These are phyloP conservation scores for Wickerhamomyces sp. DNA, from an alignment of 1,139 yeast genomes.

Conservation along the genomic window DNA sequence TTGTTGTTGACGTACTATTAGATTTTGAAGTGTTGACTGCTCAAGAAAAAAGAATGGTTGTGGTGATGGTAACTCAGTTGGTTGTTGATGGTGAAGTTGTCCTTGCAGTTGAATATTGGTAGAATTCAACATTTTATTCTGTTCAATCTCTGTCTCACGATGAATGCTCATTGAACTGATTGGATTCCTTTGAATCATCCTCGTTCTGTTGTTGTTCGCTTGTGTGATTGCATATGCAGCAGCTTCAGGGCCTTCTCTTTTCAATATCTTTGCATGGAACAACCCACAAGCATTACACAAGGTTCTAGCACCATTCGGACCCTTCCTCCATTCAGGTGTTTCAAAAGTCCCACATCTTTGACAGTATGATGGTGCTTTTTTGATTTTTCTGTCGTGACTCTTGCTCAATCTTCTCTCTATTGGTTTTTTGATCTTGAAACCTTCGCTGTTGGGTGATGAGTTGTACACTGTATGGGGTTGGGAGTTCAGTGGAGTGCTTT, in stretches of 20 bases:
- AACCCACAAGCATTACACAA: slow-evolving; percentile 89
- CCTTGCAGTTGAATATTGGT: neutral
- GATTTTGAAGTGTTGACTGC: too few species aligned
- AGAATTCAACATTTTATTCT: too few species aligned
- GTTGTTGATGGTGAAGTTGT: neutral
- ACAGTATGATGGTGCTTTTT: slow-evolving; percentile 31
- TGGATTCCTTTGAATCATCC: neutral
- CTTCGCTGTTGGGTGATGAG: too few species aligned
- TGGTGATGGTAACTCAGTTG: too few species aligned
- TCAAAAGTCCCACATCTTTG: slow-evolving; percentile 73
- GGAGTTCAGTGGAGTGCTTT: too few species aligned
- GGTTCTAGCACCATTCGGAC: slow-evolving; percentile 81
- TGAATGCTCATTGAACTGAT: too few species aligned
- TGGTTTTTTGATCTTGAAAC: neutral
- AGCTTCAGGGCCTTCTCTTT: slow-evolving; percentile 58
- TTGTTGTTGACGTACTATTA: too few species aligned
- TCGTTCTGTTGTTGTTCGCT: slow-evolving; percentile 12
- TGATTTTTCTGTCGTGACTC: slow-evolving; percentile 1
- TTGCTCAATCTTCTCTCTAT: slow-evolving; percentile 1
- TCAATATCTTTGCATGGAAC: slow-evolving; percentile 69
- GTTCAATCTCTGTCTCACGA: too few species aligned
- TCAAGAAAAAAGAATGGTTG: too few species aligned
- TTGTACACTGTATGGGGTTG: too few species aligned
- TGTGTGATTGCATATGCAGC: slow-evolving; percentile 44
- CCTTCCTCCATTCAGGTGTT: slow-evolving; percentile 91